Conservation (phyloP, 257 asterid species). For the Petrea volubilis region DNA sequence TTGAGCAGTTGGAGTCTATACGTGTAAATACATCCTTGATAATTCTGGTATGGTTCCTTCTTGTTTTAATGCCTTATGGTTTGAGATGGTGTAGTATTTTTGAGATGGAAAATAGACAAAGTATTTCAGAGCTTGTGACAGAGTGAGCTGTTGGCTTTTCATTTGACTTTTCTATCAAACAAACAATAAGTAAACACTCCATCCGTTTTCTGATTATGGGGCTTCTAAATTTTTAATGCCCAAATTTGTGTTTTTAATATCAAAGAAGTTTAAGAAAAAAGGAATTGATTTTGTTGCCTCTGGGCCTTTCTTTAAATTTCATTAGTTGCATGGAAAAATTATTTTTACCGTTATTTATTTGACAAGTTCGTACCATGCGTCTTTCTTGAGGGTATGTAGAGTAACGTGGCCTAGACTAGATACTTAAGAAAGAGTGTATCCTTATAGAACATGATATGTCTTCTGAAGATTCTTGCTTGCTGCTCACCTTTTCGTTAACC, state of each 20-base stretch:
- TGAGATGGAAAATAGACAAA: conserved; percentile 6
- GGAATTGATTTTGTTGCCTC: not conserved
- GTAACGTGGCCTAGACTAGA: no score
- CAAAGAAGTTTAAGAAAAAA: not conserved
- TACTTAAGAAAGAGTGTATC: not conserved
- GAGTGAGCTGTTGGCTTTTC: conserved; percentile 9
- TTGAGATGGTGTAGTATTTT: conserved; percentile 8
- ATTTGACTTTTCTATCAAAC: not conserved
- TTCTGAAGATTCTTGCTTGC: no score
- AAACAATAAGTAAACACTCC: not conserved
- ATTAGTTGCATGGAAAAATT: not conserved
- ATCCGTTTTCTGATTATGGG: no score
- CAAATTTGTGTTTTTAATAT: conserved; percentile 15
- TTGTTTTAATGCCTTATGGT: conserved; percentile 20
- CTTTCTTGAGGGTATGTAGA: no score
- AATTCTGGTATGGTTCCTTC: conserved; percentile 69
- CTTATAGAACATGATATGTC: no score
- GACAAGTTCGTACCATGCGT: no score
- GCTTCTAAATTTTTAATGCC: not conserved
- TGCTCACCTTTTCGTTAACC: no score
- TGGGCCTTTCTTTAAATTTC: not conserved
- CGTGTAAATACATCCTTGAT: conserved; percentile 69
- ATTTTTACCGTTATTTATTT: not conserved
- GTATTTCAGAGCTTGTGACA: not conserved
- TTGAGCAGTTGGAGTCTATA: conserved; percentile 83